Base-by-base conservation (phyloP, 1,284 basidiomycete genomes). In the Phlebopus sp. region DNA sequence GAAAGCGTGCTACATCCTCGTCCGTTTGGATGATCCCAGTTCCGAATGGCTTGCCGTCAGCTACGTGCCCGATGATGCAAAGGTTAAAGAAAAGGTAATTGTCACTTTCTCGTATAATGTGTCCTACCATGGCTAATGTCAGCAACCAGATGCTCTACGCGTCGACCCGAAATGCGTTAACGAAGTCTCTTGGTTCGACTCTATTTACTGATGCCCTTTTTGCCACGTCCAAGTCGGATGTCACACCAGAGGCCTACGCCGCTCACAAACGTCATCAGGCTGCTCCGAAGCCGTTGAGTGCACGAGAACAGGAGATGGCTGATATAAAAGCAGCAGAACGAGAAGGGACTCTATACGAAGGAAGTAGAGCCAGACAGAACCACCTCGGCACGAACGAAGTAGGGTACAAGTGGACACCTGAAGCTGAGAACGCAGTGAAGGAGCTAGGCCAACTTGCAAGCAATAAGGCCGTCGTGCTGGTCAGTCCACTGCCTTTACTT, bases 91-190 rank as follows among this genome's bases (percentile, higher is more conserved):
- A 67, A 91, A 91, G 79, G 89, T 83, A 56, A 46, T 63, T 49
- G 14, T 23, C 38, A 4, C 18, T 2, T 17, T n/a, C n/a, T 25
- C 15, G 8, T 46, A n/a, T n/a, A n/a, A n/a, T n/a, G 44, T 14
- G 27, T 31, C 18, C 25, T 37, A 36, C 39, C 21, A 32, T 45
- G 42, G 38, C 39, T 42, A 46, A 39, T 18, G 34, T 37, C n/a
- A 25, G 6, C 46, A 30, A n/a, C 31, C 52, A 96, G 88, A 96
- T 95, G 92, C 74, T 96, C 23, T 94, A 95, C 66, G 92, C 92
- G n/a, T 87, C 91, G 1, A 85, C 86, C 1, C 81, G 91, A 43
- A 75, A 77, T 21, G 79, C 85, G 6, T 74, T 95, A 17, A 75
- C 85, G 39, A 91, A 84, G 66, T 74, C 80, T 4, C 76, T 95